phyloP scores from a whole-genome alignment of 371 early-diverging fungal species.

The Batkoa obscura region DNA sequence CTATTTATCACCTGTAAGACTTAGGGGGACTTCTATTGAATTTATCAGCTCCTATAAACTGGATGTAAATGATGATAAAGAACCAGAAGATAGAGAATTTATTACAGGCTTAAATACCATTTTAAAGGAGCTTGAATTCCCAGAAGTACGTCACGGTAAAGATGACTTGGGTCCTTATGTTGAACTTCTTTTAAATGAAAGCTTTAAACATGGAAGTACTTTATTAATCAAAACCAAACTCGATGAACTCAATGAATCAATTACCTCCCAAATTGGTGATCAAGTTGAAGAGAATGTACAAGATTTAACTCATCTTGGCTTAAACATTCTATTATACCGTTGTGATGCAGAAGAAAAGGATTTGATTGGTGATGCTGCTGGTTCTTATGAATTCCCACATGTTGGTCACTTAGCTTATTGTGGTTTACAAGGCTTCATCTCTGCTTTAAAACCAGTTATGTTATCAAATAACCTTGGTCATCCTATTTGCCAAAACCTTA shows the following conservation, averaged over 20 bases:
- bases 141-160: slow-evolving; percentile 17
- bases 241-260: not conserved
- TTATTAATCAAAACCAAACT: slow-evolving; percentile 38
- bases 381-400: slow-evolving; percentile 69
- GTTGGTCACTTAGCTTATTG: slow-evolving; percentile 65
- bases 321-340: slow-evolving; percentile 70
- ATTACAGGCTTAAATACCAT: slow-evolving; percentile 33
- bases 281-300: slow-evolving; percentile 21
- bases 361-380: slow-evolving; percentile 33
- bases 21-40: slow-evolving; percentile 33
- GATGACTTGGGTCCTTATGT: slow-evolving; percentile 35
- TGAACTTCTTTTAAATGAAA: slow-evolving; percentile 31
- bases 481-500: slow-evolving; percentile 71
- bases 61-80: slow-evolving; percentile 15
- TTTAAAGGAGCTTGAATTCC: slow-evolving; percentile 23
- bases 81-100: slow-evolving; percentile 11
- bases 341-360: slow-evolving; percentile 72
- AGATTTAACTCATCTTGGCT: slow-evolving; percentile 32
- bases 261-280: slow-evolving; percentile 12
- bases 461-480: slow-evolving; percentile 79
- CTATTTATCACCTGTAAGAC: slow-evolving; percentile 23
- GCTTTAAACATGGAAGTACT: slow-evolving; percentile 50
- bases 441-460: slow-evolving; percentile 49
- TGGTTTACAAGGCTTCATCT: slow-evolving; percentile 83
- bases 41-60: slow-evolving; percentile 29